A percentile compares a stretch with the other conserved stretches of the same genome.
Evolutionary conservation across 2,329 filamentous ascomycete species (phyloP).

Genomic region (Pleurostoma richardsiae): DNA sequence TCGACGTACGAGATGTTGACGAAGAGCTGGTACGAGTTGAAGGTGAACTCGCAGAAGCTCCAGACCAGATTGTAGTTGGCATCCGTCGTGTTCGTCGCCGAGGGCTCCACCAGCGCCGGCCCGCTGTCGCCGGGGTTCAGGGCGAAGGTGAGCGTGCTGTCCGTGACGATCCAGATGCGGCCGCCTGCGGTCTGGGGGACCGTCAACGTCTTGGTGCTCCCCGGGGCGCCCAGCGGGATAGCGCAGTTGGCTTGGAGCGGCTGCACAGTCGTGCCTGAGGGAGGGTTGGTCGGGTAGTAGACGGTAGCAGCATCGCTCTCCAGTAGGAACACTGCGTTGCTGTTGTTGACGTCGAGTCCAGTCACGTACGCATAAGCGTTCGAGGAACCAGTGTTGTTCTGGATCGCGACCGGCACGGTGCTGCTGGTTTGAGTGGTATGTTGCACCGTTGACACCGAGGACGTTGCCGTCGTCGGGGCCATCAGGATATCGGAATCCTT

Average conservation of each 20-base stretch:
- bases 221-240: conserved; percentile 59
- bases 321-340: conserved; percentile 57
- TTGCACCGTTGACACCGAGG: background rate
- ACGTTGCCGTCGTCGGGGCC: conserved; percentile 8
- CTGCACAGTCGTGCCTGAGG: conserved; percentile 30
- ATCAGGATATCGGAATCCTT: conserved; percentile 15
- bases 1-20: conserved; percentile 72
- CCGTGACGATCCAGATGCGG: conserved; percentile 66
- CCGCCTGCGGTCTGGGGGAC: conserved; percentile 68
- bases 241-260: conserved; percentile 53
- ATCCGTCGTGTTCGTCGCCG: conserved; percentile 61
- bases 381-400: conserved; percentile 59
- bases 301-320: conserved; percentile 60
- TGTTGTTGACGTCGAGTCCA: conserved; percentile 55
- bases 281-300: conserved; percentile 60
- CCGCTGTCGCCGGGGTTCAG: conserved; percentile 54
- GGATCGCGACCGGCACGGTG: conserved; percentile 56
- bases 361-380: conserved; percentile 67
- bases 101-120: conserved; percentile 70
- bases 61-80: conserved; percentile 57
- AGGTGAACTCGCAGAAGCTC: conserved; percentile 68
- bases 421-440: conserved; percentile 2
- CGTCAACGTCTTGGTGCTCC: conserved; percentile 52
- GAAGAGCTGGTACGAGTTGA: conserved; percentile 55
- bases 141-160: conserved; percentile 57